A percentile compares a stretch with the other conserved stretches of the same genome.
Conservation (phyloP, 2,329 filamentous ascomycete species). For the Botryosphaeria dothidea region DNA sequence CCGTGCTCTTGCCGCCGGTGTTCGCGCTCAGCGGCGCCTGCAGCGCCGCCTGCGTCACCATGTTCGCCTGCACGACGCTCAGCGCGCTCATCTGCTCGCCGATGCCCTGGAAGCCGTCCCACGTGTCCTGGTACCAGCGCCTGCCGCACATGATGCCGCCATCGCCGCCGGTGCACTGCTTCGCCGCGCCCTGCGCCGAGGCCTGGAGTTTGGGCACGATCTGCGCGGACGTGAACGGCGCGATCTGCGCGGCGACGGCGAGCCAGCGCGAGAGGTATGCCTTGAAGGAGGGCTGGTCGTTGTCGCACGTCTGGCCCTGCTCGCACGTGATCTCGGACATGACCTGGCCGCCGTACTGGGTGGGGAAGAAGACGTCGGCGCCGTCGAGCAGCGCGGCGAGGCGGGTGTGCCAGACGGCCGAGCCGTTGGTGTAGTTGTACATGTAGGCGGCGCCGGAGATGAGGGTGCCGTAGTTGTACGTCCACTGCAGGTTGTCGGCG, state of each 20-base stretch:
- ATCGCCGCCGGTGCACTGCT: constrained; percentile 51
- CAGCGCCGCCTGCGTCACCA: constrained; percentile 34
- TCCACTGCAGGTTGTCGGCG: constrained; percentile 35
- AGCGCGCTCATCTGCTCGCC: constrained; percentile 61
- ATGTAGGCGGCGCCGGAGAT: constrained; percentile 38
- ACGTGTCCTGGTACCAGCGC: constrained; percentile 41
- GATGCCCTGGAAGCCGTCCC: constrained; percentile 52
- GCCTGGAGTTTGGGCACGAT: constrained; percentile 56
- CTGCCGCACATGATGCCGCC: constrained; percentile 45
- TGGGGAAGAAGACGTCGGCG: constrained; percentile 42
- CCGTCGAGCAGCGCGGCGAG: constrained; percentile 35
- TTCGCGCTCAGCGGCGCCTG: constrained; percentile 46
- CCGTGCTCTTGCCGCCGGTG: constrained; percentile 53
- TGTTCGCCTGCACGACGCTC: constrained; percentile 50
- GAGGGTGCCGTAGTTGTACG: constrained; percentile 41
- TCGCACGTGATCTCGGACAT: constrained; percentile 50
- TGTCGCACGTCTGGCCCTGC: constrained; percentile 40
- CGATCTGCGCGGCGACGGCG: constrained; percentile 58
- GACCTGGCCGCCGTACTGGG: constrained; percentile 32
- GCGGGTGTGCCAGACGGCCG: constrained; percentile 31
- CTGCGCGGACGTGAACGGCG: constrained; percentile 54
- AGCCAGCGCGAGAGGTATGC: constrained; percentile 51
- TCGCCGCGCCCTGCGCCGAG: constrained; percentile 57
- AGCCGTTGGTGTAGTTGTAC: constrained; percentile 42
- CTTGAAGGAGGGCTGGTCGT: constrained; percentile 48